phyloP scores from a whole-genome alignment of 768 basidiomycete genomes.

The Mycena chlorophos region DNA sequence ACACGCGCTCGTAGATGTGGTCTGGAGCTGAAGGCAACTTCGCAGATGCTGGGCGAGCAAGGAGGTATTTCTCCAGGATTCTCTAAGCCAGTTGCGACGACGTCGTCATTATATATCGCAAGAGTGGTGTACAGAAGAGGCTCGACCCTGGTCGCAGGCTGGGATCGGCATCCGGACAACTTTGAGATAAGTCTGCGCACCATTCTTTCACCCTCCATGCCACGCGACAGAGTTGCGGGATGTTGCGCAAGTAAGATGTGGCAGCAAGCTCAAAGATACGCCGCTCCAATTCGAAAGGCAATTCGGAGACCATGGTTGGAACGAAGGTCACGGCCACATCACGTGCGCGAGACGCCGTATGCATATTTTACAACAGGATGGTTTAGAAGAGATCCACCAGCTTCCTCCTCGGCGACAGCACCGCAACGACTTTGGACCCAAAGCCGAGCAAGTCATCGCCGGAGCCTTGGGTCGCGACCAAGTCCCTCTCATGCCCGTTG shows the following conservation, averaged over 20 bases:
- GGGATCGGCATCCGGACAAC: background rate
- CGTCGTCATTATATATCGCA: background rate
- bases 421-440: background rate
- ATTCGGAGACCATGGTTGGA: background rate
- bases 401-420: background rate
- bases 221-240: slow-evolving; percentile 1
- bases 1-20: background rate
- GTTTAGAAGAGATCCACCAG: background rate
- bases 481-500: slow-evolving; percentile 2
- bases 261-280: slow-evolving; percentile 5
- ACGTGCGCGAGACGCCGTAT: too few relatives aligned
- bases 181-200: background rate
- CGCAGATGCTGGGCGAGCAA: too few relatives aligned
- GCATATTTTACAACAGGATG: too few relatives aligned
- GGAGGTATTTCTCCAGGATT: too few relatives aligned
- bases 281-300: slow-evolving; percentile 1
- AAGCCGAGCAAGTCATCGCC: slow-evolving; percentile 9
- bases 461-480: slow-evolving; percentile 15
- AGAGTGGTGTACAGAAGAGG: background rate
- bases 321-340: too few relatives aligned
- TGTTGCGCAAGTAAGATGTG: background rate
- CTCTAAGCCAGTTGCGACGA: background rate
- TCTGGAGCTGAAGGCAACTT: background rate
- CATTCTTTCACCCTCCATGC: slow-evolving; percentile 3
- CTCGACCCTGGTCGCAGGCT: background rate